Base-by-base conservation (phyloP, 2,329 filamentous ascomycete species). In the Drechslerella coelobrocha region DNA sequence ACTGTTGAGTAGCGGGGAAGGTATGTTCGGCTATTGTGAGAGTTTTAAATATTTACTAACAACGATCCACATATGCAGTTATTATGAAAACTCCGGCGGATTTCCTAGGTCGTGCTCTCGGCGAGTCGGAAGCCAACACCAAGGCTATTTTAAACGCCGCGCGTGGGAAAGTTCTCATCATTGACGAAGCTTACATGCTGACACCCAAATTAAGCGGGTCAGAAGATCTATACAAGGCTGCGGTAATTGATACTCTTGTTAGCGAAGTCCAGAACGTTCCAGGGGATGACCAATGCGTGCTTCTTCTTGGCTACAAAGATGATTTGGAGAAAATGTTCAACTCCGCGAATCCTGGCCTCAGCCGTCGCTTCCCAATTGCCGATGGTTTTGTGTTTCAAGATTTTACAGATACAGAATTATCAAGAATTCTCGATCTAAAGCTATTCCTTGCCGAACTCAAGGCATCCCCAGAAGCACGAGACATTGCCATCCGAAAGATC, bases 111-210 rank as follows among this genome's bases (percentile, higher is more conserved):
- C 78, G 78, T 7, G 80, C 76, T 0, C 71, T 93, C 0, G 90
- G 90, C 0, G 80, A 83, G 1, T 92, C 89, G 0, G 89, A 93
- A 76, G 80, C 83, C 1, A 85, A 86, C 31, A 92, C 89, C 0
- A 92, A 90, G 73, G 86, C 81, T 0, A 91, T 92, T 5, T 81
- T 93, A 0, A 85, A 84, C 0, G 79, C 86, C 0, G 86, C 88
- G 0, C 73, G 83, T 0, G 90, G 90, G 0, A 93, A 92, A 73
- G 88, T 92, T 0, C 82, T 93, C 0, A 84, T 93, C 12, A 91
- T 93, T 1, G 90, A 93, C 72, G 90, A 94, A 76, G 89, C 89
- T 0, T 92, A 93, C 73, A 85, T 86, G 31, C 81, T 93, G 0
- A 69, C 48, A 12, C 65, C 65, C n/a, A 72, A 72, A 26, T 21